Evolutionary conservation across 2,329 filamentous ascomycete species (phyloP).

Genomic region (Cercospora zeae-maydis): DNA sequence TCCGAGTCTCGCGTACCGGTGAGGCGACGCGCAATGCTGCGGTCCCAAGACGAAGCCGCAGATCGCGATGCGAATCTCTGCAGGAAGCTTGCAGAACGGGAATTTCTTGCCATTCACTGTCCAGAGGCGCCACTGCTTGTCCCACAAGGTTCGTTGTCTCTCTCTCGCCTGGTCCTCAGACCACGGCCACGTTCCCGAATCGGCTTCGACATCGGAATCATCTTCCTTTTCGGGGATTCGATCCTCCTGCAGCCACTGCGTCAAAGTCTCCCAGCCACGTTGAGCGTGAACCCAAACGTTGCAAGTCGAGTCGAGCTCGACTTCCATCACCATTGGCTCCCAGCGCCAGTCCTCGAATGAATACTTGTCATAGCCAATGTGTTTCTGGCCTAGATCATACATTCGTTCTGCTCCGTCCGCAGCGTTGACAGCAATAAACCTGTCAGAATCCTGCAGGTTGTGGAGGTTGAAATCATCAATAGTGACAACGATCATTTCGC

Average conservation of each 20-base stretch:
- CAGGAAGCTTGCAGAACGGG: conserved; percentile 22
- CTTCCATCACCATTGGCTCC: background rate
- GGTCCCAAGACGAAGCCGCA: conserved; percentile 17
- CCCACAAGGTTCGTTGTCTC: background rate
- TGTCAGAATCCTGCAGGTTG: background rate
- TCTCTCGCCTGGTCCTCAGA: background rate
- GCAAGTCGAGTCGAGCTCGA: background rate
- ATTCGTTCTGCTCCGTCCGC: background rate
- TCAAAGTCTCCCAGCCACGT: background rate
- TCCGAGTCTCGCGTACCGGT: background rate
- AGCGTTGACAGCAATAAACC: background rate
- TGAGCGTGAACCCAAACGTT: background rate
- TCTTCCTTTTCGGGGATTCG: background rate
- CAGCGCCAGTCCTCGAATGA: background rate
- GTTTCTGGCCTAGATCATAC: background rate
- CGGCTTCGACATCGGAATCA: background rate
- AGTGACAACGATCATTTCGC: background rate
- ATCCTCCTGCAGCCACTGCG: background rate
- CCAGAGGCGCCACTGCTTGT: conserved; percentile 20
- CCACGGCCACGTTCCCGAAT: background rate
- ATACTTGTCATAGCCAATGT: background rate
- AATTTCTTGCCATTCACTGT: conserved; percentile 9
- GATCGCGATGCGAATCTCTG: conserved; percentile 27
- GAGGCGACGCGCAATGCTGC: background rate
- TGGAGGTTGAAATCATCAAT: background rate